phyloP scores from a whole-genome alignment of 2,329 filamentous ascomycete genomes.

The Fusarium newnesense region DNA sequence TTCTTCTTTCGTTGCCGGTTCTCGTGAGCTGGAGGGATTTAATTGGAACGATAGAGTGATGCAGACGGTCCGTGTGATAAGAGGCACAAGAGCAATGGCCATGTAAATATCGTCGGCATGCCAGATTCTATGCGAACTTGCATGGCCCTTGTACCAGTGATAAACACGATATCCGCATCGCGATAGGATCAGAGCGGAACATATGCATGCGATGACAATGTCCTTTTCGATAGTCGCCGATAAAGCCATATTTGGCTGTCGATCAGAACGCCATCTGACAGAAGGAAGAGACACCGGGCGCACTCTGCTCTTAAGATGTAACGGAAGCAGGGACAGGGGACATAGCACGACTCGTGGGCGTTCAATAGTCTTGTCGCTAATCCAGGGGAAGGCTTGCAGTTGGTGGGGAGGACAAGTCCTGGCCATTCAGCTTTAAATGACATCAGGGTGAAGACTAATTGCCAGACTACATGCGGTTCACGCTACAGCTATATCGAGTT shows the following conservation, averaged over 20 bases:
- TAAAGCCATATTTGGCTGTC: conserved; percentile 13
- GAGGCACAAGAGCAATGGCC: conserved; percentile 42
- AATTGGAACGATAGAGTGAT: conserved; percentile 38
- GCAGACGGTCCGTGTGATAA: conserved; percentile 37
- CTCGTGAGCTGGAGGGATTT: conserved; percentile 33
- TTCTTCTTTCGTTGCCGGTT: conserved; percentile 3
- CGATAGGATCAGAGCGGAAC: conserved; percentile 38
- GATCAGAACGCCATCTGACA: background rate
- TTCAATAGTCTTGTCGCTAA: background rate
- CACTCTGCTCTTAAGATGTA: background rate
- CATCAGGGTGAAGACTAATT: background rate
- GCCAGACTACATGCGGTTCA: background rate
- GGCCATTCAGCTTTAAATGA: background rate
- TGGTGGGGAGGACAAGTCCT: background rate
- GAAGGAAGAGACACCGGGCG: background rate
- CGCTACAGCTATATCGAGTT: background rate
- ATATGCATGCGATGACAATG: conserved; percentile 39
- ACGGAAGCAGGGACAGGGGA: background rate
- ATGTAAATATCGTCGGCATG: conserved; percentile 44
- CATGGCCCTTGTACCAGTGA: conserved; percentile 36
- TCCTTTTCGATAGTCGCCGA: conserved; percentile 37
- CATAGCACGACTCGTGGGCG: background rate
- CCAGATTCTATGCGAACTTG: conserved; percentile 43
- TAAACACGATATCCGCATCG: conserved; percentile 42
- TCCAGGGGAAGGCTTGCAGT: background rate